Evolutionary conservation across 2,329 filamentous ascomycete species (phyloP), one percentile per base, ranked within the genome.

Genomic region (Aspergillus sp.): DNA sequence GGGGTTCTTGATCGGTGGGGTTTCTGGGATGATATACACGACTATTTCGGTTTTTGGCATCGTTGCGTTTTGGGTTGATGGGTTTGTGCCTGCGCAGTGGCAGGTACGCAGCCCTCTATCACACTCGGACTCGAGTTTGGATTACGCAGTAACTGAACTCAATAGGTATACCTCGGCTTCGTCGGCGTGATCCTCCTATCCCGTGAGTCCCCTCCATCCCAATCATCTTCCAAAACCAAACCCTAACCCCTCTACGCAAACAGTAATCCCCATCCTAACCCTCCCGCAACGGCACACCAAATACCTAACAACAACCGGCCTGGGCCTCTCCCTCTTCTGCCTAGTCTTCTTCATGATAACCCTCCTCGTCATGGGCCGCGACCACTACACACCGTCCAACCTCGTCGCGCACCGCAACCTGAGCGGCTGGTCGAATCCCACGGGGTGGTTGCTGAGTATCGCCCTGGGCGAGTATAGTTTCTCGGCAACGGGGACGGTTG

Each of bases 1-100:
- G 7, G 69, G 63, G 4, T 74, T 70, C 68, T 73, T 66, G 69
- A 61, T 72, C 1, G 63, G 55, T 11, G 66, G 64, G 9, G 62
- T 63, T 5, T 63, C 68, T 0, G 61, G 58, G 1, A 41, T 60
- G 5, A 64, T 66, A n/a, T 65, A 62, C 23, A 66, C 60, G 4
- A 62, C 66, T 3, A 61, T 64, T 2, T 67, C 66, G 9, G 64
- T 64, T 4, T 67, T 67, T 31, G 65, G 63, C 1, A 65, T 67
- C 4, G 55, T 49, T 4, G 54, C 51, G 9, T 64, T 67, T 56
- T 62, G 61, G 55, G 13, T 57, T 11, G 54, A 60, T 5, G 59
- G 52, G 2, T 69, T 69, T 43, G 7, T 15, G 1, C 54, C 60
- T 3, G 50, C 43, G 2, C 59, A 65, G 28, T 69, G 67, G 66